Evolutionary conservation across 805 yeast species (phyloP).

Genomic region (Spathaspora hagerdaliae): DNA sequence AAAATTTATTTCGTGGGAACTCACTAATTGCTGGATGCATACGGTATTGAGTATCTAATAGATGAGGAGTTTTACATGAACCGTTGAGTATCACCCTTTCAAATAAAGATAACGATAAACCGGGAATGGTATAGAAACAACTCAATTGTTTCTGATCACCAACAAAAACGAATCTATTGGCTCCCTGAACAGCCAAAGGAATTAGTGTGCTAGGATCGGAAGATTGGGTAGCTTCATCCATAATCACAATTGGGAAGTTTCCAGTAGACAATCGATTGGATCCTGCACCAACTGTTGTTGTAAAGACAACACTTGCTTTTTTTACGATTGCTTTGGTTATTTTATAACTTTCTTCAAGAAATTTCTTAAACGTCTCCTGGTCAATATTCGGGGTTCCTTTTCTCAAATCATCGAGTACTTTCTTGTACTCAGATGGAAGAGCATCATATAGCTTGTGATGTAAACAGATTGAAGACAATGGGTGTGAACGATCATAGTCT

Average conservation of each 20-base stretch:
- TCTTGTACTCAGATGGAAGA: slow-evolving; percentile 43
- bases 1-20: slow-evolving; percentile 52
- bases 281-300: slow-evolving; percentile 72
- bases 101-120: slow-evolving; percentile 61
- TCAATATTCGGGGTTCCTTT: slow-evolving; percentile 17
- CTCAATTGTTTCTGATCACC: slow-evolving; percentile 77
- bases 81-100: slow-evolving; percentile 65
- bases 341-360: slow-evolving; percentile 39
- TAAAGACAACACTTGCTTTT: slow-evolving; percentile 66
- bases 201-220: slow-evolving; percentile 70
- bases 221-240: slow-evolving; percentile 79
- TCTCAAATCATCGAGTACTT: slow-evolving; percentile 40
- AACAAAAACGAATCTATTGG: slow-evolving; percentile 62
- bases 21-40: slow-evolving; percentile 64
- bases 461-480: slow-evolving; percentile 54
- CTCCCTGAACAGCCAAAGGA: slow-evolving; percentile 68
- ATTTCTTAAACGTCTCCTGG: slow-evolving; percentile 45
- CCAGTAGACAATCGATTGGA: slow-evolving; percentile 54
- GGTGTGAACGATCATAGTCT: slow-evolving; percentile 59
- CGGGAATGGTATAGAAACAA: slow-evolving; percentile 66
- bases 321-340: slow-evolving; percentile 49
- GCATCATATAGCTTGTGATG: slow-evolving; percentile 56
- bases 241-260: slow-evolving; percentile 61
- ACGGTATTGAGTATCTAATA: slow-evolving; percentile 68
- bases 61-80: slow-evolving; percentile 54